Conservation (phyloP, 2,329 filamentous ascomycete genomes). For the Penicillium sp. region DNA sequence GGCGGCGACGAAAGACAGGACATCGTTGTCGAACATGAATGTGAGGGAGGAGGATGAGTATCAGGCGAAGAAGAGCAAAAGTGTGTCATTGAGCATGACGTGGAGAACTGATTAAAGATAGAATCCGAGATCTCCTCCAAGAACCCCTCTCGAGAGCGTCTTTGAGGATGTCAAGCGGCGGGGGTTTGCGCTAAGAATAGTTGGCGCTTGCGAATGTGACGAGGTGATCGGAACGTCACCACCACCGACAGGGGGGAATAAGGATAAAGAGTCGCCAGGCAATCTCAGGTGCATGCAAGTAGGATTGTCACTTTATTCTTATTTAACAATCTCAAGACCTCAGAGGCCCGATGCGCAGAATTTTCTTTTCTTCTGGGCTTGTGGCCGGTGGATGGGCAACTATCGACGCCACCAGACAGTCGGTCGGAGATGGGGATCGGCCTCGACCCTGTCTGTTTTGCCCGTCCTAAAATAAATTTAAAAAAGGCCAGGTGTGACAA, state of each 20-base stretch:
- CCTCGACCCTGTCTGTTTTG: conserved; percentile 4
- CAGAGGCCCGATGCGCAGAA: neutral
- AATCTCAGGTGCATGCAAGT: neutral
- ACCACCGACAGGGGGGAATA: neutral
- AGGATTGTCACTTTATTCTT: neutral
- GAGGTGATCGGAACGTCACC: conserved; percentile 4
- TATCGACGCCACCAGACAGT: conserved; percentile 24
- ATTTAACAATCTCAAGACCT: neutral
- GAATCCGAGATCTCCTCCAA: neutral
- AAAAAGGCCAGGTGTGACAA: conserved; percentile 5
- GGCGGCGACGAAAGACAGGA: conserved; percentile 23
- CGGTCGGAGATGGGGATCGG: conserved; percentile 18
- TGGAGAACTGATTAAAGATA: neutral
- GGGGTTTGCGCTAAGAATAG: conserved; percentile 25
- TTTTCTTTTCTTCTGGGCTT: conserved; percentile 1
- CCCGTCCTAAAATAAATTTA: conserved; percentile 17
- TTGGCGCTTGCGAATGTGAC: conserved; percentile 20
- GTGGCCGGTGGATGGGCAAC: conserved; percentile 6
- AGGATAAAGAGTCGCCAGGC: neutral
- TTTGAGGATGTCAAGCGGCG: conserved; percentile 5
- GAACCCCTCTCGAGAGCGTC: neutral
- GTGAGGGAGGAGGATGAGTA: conserved; percentile 6
- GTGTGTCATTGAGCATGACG: conserved; percentile 13
- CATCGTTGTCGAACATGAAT: conserved; percentile 16
- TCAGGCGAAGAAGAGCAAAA: conserved; percentile 15